phyloP scores from a whole-genome alignment of 768 basidiomycete species.

The Candolleomyces aberdarensis region DNA sequence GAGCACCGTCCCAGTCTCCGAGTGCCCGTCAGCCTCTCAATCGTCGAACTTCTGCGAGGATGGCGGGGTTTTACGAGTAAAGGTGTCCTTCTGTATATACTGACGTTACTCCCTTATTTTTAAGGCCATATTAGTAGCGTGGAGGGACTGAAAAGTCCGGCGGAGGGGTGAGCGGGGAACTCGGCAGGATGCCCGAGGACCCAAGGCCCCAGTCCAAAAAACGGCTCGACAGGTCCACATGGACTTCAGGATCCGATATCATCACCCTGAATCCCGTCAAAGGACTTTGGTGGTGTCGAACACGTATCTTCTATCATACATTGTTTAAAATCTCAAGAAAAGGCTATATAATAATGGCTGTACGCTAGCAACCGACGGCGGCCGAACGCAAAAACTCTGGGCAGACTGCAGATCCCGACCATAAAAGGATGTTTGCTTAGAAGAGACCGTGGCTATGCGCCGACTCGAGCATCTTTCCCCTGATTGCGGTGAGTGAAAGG shows the following conservation, averaged over 20 bases:
- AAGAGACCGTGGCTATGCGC: neutral
- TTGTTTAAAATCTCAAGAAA: neutral
- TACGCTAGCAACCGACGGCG: neutral
- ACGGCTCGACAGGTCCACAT: neutral
- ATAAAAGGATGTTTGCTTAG: neutral
- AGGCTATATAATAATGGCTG: neutral
- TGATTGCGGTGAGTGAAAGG: neutral
- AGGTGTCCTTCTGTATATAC: neutral
- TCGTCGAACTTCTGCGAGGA: neutral
- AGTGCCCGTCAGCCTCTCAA: neutral
- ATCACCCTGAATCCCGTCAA: no score
- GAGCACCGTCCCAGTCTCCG: neutral
- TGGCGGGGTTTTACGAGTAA: no score
- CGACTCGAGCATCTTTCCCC: neutral
- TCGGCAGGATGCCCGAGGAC: conserved; percentile 31
- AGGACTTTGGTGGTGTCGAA: neutral
- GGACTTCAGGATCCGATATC: neutral
- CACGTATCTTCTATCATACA: neutral
- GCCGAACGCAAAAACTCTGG: neutral
- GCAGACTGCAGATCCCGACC: neutral
- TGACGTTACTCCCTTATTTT: neutral
- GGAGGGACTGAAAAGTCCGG: conserved; percentile 12
- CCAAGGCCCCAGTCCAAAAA: neutral
- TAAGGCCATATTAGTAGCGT: no score
- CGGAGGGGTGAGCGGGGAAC: conserved; percentile 44